Conservation (phyloP, 768 basidiomycete genomes). For the Coprinopsis cinerea region DNA sequence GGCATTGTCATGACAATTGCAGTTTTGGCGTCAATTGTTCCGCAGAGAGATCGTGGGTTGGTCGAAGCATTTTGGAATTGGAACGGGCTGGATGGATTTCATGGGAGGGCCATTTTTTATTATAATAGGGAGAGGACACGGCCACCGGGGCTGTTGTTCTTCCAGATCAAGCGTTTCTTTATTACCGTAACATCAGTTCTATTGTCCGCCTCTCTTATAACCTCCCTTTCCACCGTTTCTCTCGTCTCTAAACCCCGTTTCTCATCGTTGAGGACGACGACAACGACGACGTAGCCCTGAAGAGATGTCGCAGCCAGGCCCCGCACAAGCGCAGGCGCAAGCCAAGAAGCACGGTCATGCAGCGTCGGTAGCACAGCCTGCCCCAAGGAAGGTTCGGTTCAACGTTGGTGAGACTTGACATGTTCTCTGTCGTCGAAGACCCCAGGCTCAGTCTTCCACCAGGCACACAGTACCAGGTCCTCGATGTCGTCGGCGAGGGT, state of each 20-base stretch:
- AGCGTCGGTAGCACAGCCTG: conserved; percentile 37
- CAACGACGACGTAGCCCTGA: neutral
- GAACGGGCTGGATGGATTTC: neutral
- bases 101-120: neutral
- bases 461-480: conserved; percentile 79
- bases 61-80: too few species aligned
- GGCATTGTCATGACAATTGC: neutral
- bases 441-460: conserved; percentile 10
- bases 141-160: neutral
- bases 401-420: conserved; percentile 58
- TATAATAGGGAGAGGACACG: neutral
- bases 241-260: neutral
- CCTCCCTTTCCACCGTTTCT: neutral
- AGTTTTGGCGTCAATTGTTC: neutral
- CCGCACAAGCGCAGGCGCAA: conserved; percentile 20
- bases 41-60: neutral
- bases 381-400: conserved; percentile 82
- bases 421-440: conserved; percentile 9
- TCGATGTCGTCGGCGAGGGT: conserved; percentile 85
- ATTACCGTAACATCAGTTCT: neutral
- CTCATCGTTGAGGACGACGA: neutral
- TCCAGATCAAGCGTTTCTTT: neutral
- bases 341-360: conserved; percentile 35
- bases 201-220: conserved; percentile 5
- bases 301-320: conserved; percentile 3